phyloP scores from a whole-genome alignment of 768 basidiomycete species.

The Leccinum barrowsii region DNA sequence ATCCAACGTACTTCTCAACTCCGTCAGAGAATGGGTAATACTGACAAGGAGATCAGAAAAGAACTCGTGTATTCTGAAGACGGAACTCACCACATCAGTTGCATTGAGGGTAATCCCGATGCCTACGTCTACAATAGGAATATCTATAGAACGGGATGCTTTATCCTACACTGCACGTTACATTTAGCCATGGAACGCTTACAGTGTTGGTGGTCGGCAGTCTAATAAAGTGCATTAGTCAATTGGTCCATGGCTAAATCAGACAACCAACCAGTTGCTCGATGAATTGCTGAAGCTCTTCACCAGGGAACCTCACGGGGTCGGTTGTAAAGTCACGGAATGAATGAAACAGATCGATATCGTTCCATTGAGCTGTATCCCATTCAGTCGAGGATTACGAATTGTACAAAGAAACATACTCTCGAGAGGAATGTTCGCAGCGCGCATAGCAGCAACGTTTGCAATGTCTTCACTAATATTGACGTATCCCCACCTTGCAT shows the following conservation, averaged over 20 bases:
- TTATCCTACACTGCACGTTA: background rate
- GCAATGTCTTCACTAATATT: conserved; percentile 55
- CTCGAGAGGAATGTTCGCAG: conserved; percentile 73
- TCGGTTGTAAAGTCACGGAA: conserved; percentile 68
- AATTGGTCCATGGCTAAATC: background rate
- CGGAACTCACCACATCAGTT: conserved; percentile 56
- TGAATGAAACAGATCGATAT: conserved; percentile 71
- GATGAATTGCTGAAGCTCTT: conserved; percentile 53
- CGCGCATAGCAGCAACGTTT: conserved; percentile 56
- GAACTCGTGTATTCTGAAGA: background rate
- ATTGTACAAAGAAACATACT: conserved; percentile 32
- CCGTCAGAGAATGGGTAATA: conserved; percentile 69
- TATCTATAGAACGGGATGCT: conserved; percentile 39
- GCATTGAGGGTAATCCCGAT: conserved; percentile 54
- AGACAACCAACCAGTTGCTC: conserved; percentile 47
- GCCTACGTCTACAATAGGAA: conserved; percentile 72
- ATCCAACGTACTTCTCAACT: conserved; percentile 45
- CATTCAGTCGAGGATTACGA: background rate
- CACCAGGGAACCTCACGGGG: conserved; percentile 56
- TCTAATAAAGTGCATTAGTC: conserved; percentile 17
- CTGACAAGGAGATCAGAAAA: conserved; percentile 31
- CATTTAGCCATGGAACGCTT: background rate
- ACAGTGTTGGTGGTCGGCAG: conserved; percentile 31
- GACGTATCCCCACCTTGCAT: conserved; percentile 42
- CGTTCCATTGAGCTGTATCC: conserved; percentile 67